Evolutionary conservation across 164 flowering plant species (phyloP), one percentile per base, ranked within the genome.

Genomic region (Magnolia officinalis): DNA sequence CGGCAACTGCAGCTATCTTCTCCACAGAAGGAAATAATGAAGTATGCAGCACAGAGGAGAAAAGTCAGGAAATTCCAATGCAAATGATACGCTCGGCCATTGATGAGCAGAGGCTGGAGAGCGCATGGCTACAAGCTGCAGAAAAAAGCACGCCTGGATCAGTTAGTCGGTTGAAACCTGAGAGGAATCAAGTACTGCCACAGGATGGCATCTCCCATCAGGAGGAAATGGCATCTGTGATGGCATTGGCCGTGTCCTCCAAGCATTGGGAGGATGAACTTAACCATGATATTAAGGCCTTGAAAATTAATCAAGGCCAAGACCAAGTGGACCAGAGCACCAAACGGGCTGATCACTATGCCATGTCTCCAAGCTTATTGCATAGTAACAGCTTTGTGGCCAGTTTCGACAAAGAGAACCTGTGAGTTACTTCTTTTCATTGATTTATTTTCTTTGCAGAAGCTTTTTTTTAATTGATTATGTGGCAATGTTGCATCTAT

Each of bases 171-270:
- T 74, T 84, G 76, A 93, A 84, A 85, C 94, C 95, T 20, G 99
- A 92, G 82, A 90, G 85, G 85, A 94, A 94, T 82, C 98, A 94
- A 85, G 88, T 96, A 23, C 70, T 92, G 71, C 98, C 99, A 63
- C 98, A 93, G 82, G 97, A 92, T 50, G 92, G 87, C 68, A 75
- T 73, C 31, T 76, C 72, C 72, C 80, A 68, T 63, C 83, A 81
- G 50, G 82, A 81, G 80, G 83, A 84, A 24, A 75, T 75, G 75
- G 86, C 80, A 2, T 78, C 89, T 7, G 63, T 67, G 69, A 78
- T 67, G 78, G 75, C 90, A 9, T 26, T 76, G 31, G 84, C 71
- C 8, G 72, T 83, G 68, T 81, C 89, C 23, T 83, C 88, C 29
- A 85, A 82, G 81, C 85, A 89, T 18, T 82, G 89, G 89, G 95